Base-by-base conservation (phyloP, 1,139 yeast genomes). In the Scheffersomyces stambukii region DNA sequence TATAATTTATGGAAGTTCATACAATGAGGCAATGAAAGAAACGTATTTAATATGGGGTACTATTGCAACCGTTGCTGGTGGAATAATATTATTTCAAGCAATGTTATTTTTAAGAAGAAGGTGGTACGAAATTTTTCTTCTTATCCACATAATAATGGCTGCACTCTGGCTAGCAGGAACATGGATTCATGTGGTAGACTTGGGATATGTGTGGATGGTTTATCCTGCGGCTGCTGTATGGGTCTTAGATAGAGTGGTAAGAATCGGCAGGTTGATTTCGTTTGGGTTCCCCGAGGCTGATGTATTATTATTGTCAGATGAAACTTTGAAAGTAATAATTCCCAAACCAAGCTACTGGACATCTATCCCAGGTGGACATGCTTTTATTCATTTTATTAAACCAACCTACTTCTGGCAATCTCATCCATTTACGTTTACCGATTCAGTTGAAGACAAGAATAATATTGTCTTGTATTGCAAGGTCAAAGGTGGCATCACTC, bases 361-460 rank as follows among this genome's bases (percentile, higher is more conserved):
- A 12, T 43, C 67, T 1, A 44, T 53, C 24, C 71, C 75, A 7
- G 78, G 77, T 23, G 70, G 75, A 1, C 75, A 71, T 45, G 77
- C 73, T 1, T 74, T 65, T 33, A 52, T 74, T 21, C 63, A 69
- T 38, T 71, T 74, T 44, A 32, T 68, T 20, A 49, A 51, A 25
- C 57, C 57, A 5, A 35, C 49, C n/a, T 56, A 50, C 32, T 64
- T 64, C 40, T 64, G 65, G 65, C 70, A 64, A 39, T 60, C 68
- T 2, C 70, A 64, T 39, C 70, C 70, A 4, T 64, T 64, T 37
- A 59, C 69, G 0, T 58, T 56, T 33, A 49, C 59, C 8, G 54
- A 48, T 7, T 41, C 54, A 2, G 38, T 37, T 6, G 53, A 43
- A 19, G 37, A 44, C 8, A 43, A 45, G 6, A 39, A 48, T 21